A percentile compares a stretch with the other conserved stretches of the same genome.
phyloP scores from a whole-genome alignment of 2,329 filamentous ascomycete species.

The Colletotrichum spaethianum region DNA sequence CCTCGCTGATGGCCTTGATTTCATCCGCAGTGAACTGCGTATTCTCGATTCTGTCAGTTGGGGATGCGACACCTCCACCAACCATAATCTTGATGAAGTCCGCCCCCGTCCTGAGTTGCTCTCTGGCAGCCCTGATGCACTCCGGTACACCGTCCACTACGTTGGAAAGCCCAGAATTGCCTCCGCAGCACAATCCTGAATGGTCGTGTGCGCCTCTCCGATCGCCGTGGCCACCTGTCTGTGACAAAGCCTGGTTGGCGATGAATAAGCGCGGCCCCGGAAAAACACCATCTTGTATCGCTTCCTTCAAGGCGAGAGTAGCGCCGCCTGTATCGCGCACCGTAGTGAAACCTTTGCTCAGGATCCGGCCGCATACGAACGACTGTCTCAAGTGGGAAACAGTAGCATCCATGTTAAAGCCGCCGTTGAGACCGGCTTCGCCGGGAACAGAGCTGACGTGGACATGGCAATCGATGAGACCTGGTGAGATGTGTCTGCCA shows the following conservation, averaged over 20 bases:
- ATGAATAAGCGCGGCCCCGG: slow-evolving; percentile 71
- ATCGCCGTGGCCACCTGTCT: slow-evolving; percentile 73
- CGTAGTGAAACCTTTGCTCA: slow-evolving; percentile 70
- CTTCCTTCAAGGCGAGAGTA: slow-evolving; percentile 67
- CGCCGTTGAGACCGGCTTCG: slow-evolving; percentile 45
- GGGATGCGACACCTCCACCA: slow-evolving; percentile 69
- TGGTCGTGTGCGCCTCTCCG: slow-evolving; percentile 58
- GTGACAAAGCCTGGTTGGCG: slow-evolving; percentile 66
- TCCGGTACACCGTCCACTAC: slow-evolving; percentile 69
- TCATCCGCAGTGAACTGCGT: slow-evolving; percentile 71
- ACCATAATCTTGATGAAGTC: slow-evolving; percentile 76
- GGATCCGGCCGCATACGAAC: slow-evolving; percentile 63
- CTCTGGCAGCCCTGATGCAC: slow-evolving; percentile 65
- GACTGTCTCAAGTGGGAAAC: slow-evolving; percentile 61
- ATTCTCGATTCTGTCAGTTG: slow-evolving; percentile 67
- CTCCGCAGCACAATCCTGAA: slow-evolving; percentile 59
- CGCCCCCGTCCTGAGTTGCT: slow-evolving; percentile 68
- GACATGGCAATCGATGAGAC: slow-evolving; percentile 53
- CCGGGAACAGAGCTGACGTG: slow-evolving; percentile 51
- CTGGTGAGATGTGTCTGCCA: slow-evolving; percentile 51
- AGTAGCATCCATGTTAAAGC: slow-evolving; percentile 49
- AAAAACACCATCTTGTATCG: slow-evolving; percentile 68
- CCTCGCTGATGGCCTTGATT: slow-evolving; percentile 66
- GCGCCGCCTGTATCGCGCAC: slow-evolving; percentile 73
- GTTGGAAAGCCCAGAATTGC: slow-evolving; percentile 56